A percentile compares a stretch with the other conserved stretches of the same genome.
These are phyloP conservation scores for Populus ilicifolia DNA, from an alignment of 345 rosid genomes.

Conservation along the genomic window DNA sequence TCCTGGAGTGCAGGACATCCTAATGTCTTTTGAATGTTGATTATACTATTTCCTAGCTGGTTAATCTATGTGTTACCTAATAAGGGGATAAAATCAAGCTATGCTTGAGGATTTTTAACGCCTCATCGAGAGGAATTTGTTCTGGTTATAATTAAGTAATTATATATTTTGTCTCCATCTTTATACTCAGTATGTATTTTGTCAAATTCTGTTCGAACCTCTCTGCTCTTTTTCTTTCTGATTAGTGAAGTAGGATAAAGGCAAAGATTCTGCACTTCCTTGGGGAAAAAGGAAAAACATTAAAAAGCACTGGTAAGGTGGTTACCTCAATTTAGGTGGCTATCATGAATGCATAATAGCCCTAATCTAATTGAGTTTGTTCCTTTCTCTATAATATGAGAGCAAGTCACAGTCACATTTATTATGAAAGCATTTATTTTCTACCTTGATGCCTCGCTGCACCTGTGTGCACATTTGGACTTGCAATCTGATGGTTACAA, in stretches of 20 bases:
- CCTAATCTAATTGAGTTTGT: background rate
- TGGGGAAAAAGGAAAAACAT: background rate
- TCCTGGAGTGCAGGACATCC: background rate
- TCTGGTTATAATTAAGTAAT: background rate
- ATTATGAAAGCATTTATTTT: constrained; percentile 3
- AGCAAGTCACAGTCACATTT: background rate
- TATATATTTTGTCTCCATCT: background rate
- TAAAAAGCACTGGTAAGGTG: background rate
- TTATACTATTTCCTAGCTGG: background rate
- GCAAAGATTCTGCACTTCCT: background rate
- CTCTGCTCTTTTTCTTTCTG: background rate
- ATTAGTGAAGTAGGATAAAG: background rate
- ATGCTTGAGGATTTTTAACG: background rate
- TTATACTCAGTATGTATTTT: background rate
- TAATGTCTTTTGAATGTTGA: background rate
- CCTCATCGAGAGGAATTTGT: background rate
- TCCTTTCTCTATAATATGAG: background rate
- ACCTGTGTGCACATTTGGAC: constrained; percentile 38
- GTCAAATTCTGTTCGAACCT: background rate
- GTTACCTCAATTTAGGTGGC: background rate
- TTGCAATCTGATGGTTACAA: constrained; percentile 38
- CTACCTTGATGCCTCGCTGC: constrained; percentile 46
- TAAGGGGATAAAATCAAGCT: background rate
- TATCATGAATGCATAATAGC: background rate
- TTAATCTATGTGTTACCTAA: background rate